These are phyloP conservation scores for Pseudogymnoascus sp. DNA, from an alignment of 2,329 filamentous ascomycete genomes.

Conservation along the genomic window DNA sequence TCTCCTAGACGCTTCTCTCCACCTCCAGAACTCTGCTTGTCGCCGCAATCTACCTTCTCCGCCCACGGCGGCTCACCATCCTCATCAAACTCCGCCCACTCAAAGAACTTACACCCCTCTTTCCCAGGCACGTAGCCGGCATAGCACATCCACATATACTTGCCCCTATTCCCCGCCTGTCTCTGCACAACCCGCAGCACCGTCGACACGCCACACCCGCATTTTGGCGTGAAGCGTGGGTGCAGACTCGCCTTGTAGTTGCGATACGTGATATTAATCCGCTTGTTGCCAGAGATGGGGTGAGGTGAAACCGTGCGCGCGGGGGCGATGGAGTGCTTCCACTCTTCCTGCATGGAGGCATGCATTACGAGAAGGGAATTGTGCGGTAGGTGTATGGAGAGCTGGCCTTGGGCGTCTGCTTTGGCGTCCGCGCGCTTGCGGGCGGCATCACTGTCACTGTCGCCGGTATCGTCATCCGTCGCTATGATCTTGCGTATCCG, in stretches of 20 bases:
- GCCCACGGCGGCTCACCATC: constrained; percentile 70
- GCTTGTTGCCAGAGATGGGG: constrained; percentile 66
- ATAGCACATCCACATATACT: constrained; percentile 94
- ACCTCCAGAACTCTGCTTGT: not conserved
- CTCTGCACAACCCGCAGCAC: constrained; percentile 71
- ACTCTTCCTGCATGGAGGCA: constrained; percentile 94
- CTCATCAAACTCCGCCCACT: constrained; percentile 81
- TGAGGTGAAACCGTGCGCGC: constrained; percentile 74
- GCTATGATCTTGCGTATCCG: constrained; percentile 71
- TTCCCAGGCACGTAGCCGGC: constrained; percentile 61
- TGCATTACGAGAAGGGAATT: constrained; percentile 95
- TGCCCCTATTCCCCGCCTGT: constrained; percentile 66
- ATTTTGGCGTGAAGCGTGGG: constrained; percentile 69
- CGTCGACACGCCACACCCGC: constrained; percentile 61
- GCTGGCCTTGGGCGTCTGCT: constrained; percentile 66
- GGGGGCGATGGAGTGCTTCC: constrained; percentile 82
- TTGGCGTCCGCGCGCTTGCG: constrained; percentile 33
- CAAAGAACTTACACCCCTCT: constrained; percentile 66
- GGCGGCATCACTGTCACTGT: constrained; percentile 9
- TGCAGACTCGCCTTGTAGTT: constrained; percentile 73
- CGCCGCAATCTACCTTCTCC: not conserved
- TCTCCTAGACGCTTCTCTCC: not conserved
- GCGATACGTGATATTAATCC: constrained; percentile 92
- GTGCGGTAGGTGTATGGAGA: constrained; percentile 87
- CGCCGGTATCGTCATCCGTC: constrained; percentile 35